Percentiles rank a stretch among this genome's conserved stretches.
Conservation (phyloP, 768 basidiomycete genomes). For the Pleurotus tuber-regium region DNA sequence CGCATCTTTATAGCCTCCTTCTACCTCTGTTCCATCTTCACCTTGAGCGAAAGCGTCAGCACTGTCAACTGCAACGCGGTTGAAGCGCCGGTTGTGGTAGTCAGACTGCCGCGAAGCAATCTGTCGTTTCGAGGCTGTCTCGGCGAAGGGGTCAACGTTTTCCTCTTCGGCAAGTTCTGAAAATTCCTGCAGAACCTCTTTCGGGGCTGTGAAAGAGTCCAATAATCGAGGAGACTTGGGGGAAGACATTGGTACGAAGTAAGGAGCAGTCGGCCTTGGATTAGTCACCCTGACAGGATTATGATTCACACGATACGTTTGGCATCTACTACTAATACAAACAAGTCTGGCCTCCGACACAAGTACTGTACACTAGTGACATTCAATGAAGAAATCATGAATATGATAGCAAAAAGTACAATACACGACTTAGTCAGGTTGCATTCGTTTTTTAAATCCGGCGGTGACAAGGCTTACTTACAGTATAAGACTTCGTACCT, state of each 20-base stretch:
- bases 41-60: slow-evolving; percentile 72
- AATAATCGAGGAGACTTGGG: slow-evolving; percentile 69
- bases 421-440: too few relatives aligned
- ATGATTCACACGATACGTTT: not conserved
- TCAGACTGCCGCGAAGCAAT: slow-evolving; percentile 92
- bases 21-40: slow-evolving; percentile 66
- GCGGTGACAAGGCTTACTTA: too few relatives aligned
- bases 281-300: not conserved
- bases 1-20: slow-evolving; percentile 93
- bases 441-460: too few relatives aligned
- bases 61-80: slow-evolving; percentile 77
- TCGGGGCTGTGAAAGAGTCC: slow-evolving; percentile 91
- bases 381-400: too few relatives aligned
- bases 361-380: too few relatives aligned
- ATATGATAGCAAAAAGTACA: too few relatives aligned
- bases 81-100: slow-evolving; percentile 91
- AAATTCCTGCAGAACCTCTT: slow-evolving; percentile 93
- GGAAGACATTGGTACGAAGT: slow-evolving; percentile 40
- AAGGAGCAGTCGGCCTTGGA: not conserved
- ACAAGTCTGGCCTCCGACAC: too few relatives aligned
- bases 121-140: slow-evolving; percentile 90
- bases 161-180: slow-evolving; percentile 93
- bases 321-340: not conserved
- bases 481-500: too few relatives aligned
- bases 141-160: slow-evolving; percentile 86